Evolutionary conservation across 345 rosid genomes (phyloP), one percentile per base, ranked within the genome.

Genomic region (Citrus mangshanensis): DNA sequence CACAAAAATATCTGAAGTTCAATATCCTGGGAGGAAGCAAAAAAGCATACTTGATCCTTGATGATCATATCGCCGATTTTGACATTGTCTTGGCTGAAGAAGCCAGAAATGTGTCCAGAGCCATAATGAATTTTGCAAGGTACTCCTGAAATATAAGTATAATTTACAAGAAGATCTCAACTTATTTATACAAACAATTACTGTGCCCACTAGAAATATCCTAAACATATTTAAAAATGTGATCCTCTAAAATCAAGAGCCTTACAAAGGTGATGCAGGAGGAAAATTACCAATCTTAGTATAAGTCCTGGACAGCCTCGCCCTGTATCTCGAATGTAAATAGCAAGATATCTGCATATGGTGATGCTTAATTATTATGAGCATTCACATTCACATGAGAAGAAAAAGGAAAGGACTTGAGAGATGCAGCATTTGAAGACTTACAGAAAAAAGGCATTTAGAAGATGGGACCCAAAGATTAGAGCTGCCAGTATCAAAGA

Each of bases 381-480:
- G 4, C 70, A 54, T 32, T 58, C 42, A 7, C 54, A 28, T 46
- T 34, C 24, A 46, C 37, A 70, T 54, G 18, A 1, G 65, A 37
- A 59, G 38, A 8, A 58, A 24, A 58, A 4, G 32, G 2, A 63
- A 54, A 60, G 64, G n/a, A 56, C 16, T 40, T 46, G 30, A 32
- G 58, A 38, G 58, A 71, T 65, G 54, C 21, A 79, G 55, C 5
- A 35, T 1, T 51, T 68, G 69, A 82, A 61, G 61, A 84, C 88
- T 72, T 84, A 89, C 94, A 30, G 92, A 89, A 21, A 89, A 75
- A 61, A 87, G 28, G 81, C 94, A 91, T 72, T 81, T 87, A 25
- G 94, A 87, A 79, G 94, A 91, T 46, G 92, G 94, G 19, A 91
- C 86, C 92, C 94, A 91, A 66, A 91, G 82, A 78, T 91, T 87